These are phyloP conservation scores for Salix suchowensis DNA, from an alignment of 345 rosid genomes.

Conservation along the genomic window DNA sequence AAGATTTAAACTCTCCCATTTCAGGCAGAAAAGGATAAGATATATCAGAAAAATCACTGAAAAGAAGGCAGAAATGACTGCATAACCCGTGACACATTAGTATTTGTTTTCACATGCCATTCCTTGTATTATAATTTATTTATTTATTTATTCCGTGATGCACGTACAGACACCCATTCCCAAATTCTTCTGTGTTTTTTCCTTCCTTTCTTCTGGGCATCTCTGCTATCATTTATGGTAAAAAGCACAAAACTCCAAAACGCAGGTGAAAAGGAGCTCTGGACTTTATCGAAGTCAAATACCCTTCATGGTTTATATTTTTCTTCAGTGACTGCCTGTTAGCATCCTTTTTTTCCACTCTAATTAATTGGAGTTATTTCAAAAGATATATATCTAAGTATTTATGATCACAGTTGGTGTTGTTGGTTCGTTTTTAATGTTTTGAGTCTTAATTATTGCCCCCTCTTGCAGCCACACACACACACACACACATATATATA, in stretches of 20 bases:
- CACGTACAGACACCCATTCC: background rate
- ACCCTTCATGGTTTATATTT: background rate
- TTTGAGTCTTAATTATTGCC: background rate
- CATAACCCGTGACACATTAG: conserved; percentile 9
- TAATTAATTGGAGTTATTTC: background rate
- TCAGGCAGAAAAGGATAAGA: conserved; percentile 4
- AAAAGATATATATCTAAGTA: background rate
- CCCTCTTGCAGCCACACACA: background rate
- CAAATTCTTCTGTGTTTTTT: background rate
- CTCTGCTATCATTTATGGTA: background rate
- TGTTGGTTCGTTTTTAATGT: background rate
- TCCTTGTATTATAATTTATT: no score
- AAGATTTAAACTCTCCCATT: background rate
- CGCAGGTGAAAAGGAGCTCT: background rate
- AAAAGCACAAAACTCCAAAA: background rate
- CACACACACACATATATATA: no score
- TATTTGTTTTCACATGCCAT: conserved; percentile 4
- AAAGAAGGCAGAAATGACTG: background rate
- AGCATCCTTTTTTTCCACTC: background rate
- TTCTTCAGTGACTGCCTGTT: background rate
- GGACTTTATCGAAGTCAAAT: background rate
- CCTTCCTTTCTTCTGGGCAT: background rate
- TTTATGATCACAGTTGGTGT: background rate
- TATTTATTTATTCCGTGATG: background rate
- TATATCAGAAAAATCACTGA: background rate